phyloP scores from a whole-genome alignment of 2,329 filamentous ascomycete species.

The Curvularia eragrostidis region DNA sequence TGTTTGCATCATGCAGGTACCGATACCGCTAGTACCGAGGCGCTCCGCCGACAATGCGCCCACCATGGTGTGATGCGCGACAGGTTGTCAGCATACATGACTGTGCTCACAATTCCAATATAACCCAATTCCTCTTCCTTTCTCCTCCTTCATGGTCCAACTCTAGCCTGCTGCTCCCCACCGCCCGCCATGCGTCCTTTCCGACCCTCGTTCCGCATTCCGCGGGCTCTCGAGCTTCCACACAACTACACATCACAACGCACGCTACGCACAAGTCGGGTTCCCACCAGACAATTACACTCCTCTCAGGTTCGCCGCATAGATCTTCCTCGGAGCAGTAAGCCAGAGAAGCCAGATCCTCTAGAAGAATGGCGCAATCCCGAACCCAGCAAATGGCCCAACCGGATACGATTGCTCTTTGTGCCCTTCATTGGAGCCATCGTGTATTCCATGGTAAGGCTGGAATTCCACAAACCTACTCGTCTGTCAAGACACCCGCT shows the following conservation, averaged over 20 bases:
- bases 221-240: slow-evolving; percentile 38
- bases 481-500: background rate
- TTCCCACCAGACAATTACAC: slow-evolving; percentile 22
- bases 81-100: slow-evolving; percentile 15
- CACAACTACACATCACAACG: slow-evolving; percentile 34
- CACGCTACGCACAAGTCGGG: slow-evolving; percentile 27
- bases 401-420: slow-evolving; percentile 54
- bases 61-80: slow-evolving; percentile 43
- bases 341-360: slow-evolving; percentile 28
- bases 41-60: slow-evolving; percentile 27
- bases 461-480: background rate
- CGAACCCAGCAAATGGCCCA: slow-evolving; percentile 46
- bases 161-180: slow-evolving; percentile 20
- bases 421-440: slow-evolving; percentile 61
- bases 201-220: slow-evolving; percentile 33
- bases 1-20: slow-evolving; percentile 26
- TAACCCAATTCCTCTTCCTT: slow-evolving; percentile 10
- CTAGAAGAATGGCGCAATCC: slow-evolving; percentile 46
- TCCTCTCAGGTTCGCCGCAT: slow-evolving; percentile 28
- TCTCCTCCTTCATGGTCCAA: slow-evolving; percentile 19
- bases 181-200: slow-evolving; percentile 37
- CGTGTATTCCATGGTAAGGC: slow-evolving; percentile 65
- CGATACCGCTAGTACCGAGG: slow-evolving; percentile 24
- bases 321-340: slow-evolving; percentile 30
- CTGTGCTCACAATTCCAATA: slow-evolving; percentile 13